phyloP scores from a whole-genome alignment of 768 basidiomycete genomes.

The Macrolepiota fuliginosa region DNA sequence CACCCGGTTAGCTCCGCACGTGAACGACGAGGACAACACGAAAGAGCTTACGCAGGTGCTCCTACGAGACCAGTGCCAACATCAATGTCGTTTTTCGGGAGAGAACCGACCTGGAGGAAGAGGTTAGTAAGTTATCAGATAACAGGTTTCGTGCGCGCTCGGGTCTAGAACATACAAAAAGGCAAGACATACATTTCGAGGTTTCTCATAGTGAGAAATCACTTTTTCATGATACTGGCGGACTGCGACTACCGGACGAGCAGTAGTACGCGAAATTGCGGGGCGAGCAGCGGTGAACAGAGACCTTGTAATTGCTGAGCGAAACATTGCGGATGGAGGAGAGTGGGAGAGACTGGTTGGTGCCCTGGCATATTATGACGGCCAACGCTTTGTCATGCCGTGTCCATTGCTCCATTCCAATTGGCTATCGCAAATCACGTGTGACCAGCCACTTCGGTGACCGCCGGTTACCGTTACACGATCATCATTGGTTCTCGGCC shows the following conservation, averaged over 20 bases:
- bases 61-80: constrained; percentile 98
- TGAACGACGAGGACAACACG: constrained; percentile 1
- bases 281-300: constrained; percentile 47
- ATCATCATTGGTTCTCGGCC: constrained; percentile 1
- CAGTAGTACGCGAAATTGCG: constrained; percentile 31
- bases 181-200: constrained; percentile 79
- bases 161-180: constrained; percentile 25
- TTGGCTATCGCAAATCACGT: constrained; percentile 10
- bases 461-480: not conserved
- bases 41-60: constrained; percentile 79
- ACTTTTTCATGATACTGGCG: constrained; percentile 95
- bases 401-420: constrained; percentile 8
- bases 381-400: constrained; percentile 9
- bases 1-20: constrained; percentile 29
- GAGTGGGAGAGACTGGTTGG: constrained; percentile 14
- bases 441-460: not conserved
- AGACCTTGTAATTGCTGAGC: constrained; percentile 54
- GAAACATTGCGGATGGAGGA: constrained; percentile 58
- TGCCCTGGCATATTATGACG: not conserved
- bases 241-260: constrained; percentile 47
- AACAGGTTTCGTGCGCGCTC: constrained; percentile 25
- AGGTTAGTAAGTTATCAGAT: constrained; percentile 53
- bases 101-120: constrained; percentile 79
- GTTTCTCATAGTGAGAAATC: constrained; percentile 95
- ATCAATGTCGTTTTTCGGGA: constrained; percentile 87